Evolutionary conservation across 768 basidiomycete genomes (phyloP), one percentile per base, ranked within the genome.

Genomic region (Erythrobasidium yunnanense): DNA sequence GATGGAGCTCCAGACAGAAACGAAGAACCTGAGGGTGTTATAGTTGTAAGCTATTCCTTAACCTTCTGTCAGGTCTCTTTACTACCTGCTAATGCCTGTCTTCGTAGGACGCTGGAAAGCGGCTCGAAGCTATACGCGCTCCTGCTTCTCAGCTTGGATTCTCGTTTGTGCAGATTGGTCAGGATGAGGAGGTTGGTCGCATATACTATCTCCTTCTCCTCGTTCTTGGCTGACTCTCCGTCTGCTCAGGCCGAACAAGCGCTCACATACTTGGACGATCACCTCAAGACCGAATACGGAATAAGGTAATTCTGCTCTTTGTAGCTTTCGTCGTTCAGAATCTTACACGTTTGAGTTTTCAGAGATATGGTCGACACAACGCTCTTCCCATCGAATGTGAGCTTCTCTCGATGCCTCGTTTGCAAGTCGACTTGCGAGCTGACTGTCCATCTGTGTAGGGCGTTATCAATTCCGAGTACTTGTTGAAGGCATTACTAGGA

Each of bases 151-250:
- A 78, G 73, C 74, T 81, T 4, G 78, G 80, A 8, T 74, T 81
- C 29, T 85, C 86, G 69, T 85, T 88, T 55, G 81, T 88, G 0
- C 87, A 87, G 74, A 82, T 88, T 34, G 86, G 86, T 3, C 73
- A 81, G 49, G 74, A 76, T 42, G 66, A 67, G 27, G 66, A 67
- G 27, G 66, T 57, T 20, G 17, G 63, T 20, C 2, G 51, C 42
- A 15, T 45, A 20, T 20, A 15, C 60, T 4, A 52, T 20, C 8
- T 6, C 42, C 45, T 2, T n/a, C 42, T 34, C 35, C 13, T 33
- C 13, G 20, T 20, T 7, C 22, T 20, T 55, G 29, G 57, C 27
- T 29, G 23, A 52, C 47, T 50, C 35, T 13, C 7, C 51, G 8
- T 30, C 51, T 33, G 8, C 30, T 20, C 33, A 65, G 35, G 67